These are phyloP conservation scores for Exophiala lecanii-corni DNA, from an alignment of 2,329 filamentous ascomycete genomes.

Conservation along the genomic window DNA sequence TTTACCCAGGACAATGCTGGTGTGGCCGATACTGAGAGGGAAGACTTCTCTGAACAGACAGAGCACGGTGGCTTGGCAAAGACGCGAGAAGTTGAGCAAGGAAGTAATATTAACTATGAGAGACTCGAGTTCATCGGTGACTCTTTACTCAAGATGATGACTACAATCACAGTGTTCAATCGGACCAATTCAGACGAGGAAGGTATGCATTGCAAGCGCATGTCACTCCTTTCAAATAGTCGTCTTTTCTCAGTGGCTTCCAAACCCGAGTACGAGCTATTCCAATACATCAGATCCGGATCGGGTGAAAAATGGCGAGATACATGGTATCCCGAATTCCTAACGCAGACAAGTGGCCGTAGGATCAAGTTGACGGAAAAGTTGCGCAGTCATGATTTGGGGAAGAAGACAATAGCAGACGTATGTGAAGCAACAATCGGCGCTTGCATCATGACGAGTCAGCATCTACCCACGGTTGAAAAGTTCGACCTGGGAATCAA, in stretches of 20 bases:
- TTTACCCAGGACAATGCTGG: conserved; percentile 83
- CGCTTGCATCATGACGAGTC: conserved; percentile 62
- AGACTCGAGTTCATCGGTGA: conserved; percentile 90
- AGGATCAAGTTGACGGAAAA: conserved; percentile 34
- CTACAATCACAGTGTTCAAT: conserved; percentile 79
- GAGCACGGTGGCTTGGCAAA: conserved; percentile 49
- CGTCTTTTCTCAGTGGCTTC: conserved; percentile 78
- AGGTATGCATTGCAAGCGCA: conserved; percentile 82
- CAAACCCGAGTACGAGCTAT: conserved; percentile 55
- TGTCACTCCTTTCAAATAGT: conserved; percentile 85
- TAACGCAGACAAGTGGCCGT: conserved; percentile 71
- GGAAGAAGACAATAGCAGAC: conserved; percentile 88
- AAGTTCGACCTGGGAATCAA: conserved; percentile 58
- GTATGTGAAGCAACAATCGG: conserved; percentile 94
- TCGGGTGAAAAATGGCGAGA: conserved; percentile 62
- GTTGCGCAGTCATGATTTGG: conserved; percentile 59
- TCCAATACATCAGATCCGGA: conserved; percentile 73
- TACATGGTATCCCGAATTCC: conserved; percentile 80
- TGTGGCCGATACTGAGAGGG: conserved; percentile 66
- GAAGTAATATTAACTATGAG: conserved; percentile 93
- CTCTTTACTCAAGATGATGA: conserved; percentile 91
- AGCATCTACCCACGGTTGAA: conserved; percentile 33
- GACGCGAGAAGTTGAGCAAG: conserved; percentile 40
- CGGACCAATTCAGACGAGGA: conserved; percentile 73
- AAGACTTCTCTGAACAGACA: conserved; percentile 51